phyloP scores from a whole-genome alignment of 1,139 yeast species.

The Nakaseomyces delphensis region DNA sequence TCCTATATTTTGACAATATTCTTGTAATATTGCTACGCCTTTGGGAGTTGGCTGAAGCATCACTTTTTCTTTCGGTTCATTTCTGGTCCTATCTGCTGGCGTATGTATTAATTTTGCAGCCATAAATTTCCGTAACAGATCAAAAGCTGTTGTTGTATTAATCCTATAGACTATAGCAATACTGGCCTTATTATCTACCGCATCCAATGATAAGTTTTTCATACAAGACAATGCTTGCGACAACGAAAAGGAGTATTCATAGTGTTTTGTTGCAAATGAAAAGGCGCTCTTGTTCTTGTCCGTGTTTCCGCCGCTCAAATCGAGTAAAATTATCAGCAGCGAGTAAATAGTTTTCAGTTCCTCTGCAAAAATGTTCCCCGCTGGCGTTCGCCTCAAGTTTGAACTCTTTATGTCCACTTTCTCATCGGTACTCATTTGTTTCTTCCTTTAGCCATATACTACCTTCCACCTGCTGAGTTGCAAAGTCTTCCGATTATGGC shows the following conservation, averaged over 20 bases:
- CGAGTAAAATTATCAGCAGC: conserved; percentile 42
- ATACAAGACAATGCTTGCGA: conserved; percentile 46
- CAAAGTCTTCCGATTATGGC: no score
- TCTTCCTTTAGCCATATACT: background rate
- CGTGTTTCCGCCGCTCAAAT: conserved; percentile 31
- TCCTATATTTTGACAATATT: conserved; percentile 53
- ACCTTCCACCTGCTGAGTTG: no score
- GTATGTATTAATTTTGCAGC: conserved; percentile 63
- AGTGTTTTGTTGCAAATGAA: conserved; percentile 19
- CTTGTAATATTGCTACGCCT: conserved; percentile 64
- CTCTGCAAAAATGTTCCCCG: conserved; percentile 44
- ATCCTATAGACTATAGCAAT: conserved; percentile 56
- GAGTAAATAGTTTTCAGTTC: conserved; percentile 54
- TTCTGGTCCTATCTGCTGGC: conserved; percentile 63
- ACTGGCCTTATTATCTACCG: conserved; percentile 43
- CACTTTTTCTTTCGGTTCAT: conserved; percentile 37
- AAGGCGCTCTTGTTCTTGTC: conserved; percentile 22
- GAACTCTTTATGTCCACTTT: conserved; percentile 1
- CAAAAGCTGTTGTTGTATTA: conserved; percentile 42
- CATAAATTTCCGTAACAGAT: conserved; percentile 49
- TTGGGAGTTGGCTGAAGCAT: conserved; percentile 83
- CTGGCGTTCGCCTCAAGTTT: conserved; percentile 40
- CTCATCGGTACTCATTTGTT: background rate
- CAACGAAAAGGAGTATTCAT: conserved; percentile 48
- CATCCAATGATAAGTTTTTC: conserved; percentile 41